These are phyloP conservation scores for Spencermartinsiella europaea DNA, from an alignment of 805 yeast genomes.

Conservation along the genomic window DNA sequence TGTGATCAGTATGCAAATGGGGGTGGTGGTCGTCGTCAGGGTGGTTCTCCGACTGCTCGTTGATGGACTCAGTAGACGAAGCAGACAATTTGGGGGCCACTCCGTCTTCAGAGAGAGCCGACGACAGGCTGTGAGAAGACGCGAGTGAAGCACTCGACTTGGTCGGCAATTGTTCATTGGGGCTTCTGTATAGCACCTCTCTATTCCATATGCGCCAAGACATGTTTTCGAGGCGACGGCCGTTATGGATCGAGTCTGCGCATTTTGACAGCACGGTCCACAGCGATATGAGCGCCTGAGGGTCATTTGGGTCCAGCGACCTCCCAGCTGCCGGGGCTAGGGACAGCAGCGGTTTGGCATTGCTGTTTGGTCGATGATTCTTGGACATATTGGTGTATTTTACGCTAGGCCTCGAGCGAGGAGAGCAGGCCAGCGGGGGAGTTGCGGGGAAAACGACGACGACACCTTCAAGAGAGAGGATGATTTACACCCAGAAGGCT, in stretches of 20 bases:
- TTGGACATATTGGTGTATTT: not conserved
- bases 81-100: slow-evolving; percentile 4
- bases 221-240: slow-evolving; percentile 35
- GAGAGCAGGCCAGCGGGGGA: not conserved
- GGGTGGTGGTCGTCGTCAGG: not conserved
- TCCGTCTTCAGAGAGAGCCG: no score
- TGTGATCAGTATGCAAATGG: no score
- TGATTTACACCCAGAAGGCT: no score
- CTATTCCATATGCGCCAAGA: slow-evolving; percentile 36
- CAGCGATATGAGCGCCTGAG: slow-evolving; percentile 24
- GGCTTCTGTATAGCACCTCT: slow-evolving; percentile 17
- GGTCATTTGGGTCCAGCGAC: slow-evolving; percentile 24
- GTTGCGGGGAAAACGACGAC: no score
- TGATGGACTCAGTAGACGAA: slow-evolving; percentile 8
- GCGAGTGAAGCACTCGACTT: not conserved
- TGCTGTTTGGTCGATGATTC: not conserved
- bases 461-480: no score
- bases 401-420: not conserved
- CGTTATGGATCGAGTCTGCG: slow-evolving; percentile 33
- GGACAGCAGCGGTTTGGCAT: slow-evolving; percentile 12
- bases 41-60: not conserved
- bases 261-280: slow-evolving; percentile 35
- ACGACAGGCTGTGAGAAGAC: not conserved
- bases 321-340: slow-evolving; percentile 16
- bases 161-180: not conserved